Percentiles rank a stretch among this genome's conserved stretches.
Evolutionary conservation across 345 rosid species (phyloP).

Genomic region (Syzygium aqueum): DNA sequence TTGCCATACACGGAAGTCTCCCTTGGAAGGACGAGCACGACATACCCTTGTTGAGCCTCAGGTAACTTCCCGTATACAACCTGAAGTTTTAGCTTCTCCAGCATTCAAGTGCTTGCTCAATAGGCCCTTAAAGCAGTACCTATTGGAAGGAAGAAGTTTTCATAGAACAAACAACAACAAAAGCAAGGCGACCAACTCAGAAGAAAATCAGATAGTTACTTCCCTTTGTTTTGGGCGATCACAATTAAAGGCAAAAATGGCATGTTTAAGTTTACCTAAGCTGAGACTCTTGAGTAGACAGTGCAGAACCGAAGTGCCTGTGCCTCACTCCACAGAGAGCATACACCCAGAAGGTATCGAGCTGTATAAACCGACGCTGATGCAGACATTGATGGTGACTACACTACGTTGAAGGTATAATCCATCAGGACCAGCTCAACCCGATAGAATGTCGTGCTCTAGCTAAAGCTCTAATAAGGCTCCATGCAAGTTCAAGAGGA

Average conservation of each 20-base stretch:
- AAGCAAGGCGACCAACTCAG: background rate
- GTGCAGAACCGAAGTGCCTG: background rate
- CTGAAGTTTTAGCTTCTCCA: background rate
- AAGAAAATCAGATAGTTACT: background rate
- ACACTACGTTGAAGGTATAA: background rate
- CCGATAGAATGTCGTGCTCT: background rate
- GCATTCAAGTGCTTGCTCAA: background rate
- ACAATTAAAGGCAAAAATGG: background rate
- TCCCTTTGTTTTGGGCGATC: rapidly evolving
- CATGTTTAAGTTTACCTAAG: background rate
- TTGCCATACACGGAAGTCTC: background rate
- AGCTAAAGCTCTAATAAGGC: background rate
- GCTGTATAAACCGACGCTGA: background rate
- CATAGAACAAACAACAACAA: background rate
- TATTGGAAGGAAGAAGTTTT: background rate
- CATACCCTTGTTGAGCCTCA: background rate
- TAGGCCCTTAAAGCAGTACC: background rate
- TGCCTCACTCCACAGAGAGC: background rate
- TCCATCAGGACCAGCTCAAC: background rate
- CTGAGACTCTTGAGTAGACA: background rate
- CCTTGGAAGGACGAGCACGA: background rate
- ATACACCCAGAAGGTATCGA: background rate
- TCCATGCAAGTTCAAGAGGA: background rate
- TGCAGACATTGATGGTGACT: background rate
- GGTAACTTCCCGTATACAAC: background rate